Base-by-base conservation (phyloP, 164 flowering plant genomes). In the Amborella trichopoda region DNA sequence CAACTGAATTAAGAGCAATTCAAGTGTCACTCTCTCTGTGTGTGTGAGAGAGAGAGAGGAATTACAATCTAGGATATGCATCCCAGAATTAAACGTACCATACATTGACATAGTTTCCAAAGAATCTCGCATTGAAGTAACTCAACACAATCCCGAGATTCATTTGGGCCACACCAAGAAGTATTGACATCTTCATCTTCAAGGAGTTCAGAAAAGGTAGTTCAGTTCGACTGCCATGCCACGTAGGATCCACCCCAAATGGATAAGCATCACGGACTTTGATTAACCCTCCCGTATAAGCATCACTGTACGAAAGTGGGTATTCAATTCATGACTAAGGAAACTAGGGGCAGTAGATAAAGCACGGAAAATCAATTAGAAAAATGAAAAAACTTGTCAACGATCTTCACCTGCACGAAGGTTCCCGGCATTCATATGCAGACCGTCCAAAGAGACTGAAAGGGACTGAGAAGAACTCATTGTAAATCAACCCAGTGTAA, bases 151-250 rank as follows among this genome's bases (percentile, higher is more conserved):
- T 87, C 46, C 99, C 95, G 47, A 91, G 86, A 70, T 91, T 91
- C 99, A 91, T 91, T 46, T 91, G 99, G 24, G 91, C 74, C 25
- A 91, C 96, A 34, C 99, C 96, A 50, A 88, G 54, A 53, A 91
- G 86, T 47, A 91, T 91, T 5, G 99, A 91, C 99, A 91, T 84
- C 73, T 91, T 91, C 99, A 91, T 91, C 77, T 91, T 91, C 72
- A 91, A 65, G 11, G 96, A 91, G 62, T 91, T 91, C 12, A 91
- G 84, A 52, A 82, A 91, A 46, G 99, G 96, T 61, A 91, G 64
- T 55, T 91, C 99, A 58, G 80, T 84, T 25, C 95, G 93, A 32
- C 74, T 44, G n/a, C 99, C 96, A 70, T 80, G 88, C 99, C 99
- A 91, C 54, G 33, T 68, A 52, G 99, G 88, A 69, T 91, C 99